These are phyloP conservation scores for Ziziphus jujuba DNA, from an alignment of 306 rosid species.

Conservation along the genomic window DNA sequence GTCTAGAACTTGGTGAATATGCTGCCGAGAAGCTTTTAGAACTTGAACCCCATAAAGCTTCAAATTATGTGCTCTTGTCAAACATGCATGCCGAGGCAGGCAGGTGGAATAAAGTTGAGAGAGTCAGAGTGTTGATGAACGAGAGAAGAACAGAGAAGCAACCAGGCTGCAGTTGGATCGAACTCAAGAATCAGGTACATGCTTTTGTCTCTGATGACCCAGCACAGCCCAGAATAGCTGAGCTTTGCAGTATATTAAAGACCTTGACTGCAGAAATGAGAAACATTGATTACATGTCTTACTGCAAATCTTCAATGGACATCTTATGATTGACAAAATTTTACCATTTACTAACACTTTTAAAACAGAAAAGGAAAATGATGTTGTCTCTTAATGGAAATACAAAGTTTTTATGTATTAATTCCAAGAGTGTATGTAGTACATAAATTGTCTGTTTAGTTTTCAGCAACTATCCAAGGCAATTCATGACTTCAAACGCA, in stretches of 20 bases:
- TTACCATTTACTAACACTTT: not conserved
- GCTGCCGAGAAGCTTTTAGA: conserved; percentile 64
- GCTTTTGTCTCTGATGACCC: conserved; percentile 56
- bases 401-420: too few species aligned
- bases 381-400: not conserved
- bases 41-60: conserved; percentile 62
- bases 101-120: conserved; percentile 72
- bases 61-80: conserved; percentile 73
- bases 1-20: conserved; percentile 52
- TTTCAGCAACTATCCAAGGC: too few species aligned
- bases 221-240: conserved; percentile 40
- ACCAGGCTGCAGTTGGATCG: conserved; percentile 86
- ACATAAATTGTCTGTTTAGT: too few species aligned
- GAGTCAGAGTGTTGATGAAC: conserved; percentile 55
- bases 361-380: not conserved
- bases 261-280: conserved; percentile 53
- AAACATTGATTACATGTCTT: conserved; percentile 29
- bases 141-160: conserved; percentile 59
- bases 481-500: too few species aligned
- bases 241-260: conserved; percentile 35
- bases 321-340: conserved; percentile 30
- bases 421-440: too few species aligned
- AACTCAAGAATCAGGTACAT: conserved; percentile 50
- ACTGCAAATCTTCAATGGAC: conserved; percentile 32
- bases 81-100: conserved; percentile 77